phyloP scores from a whole-genome alignment of 1,284 basidiomycete genomes.

The Apiotrichum domesticum region DNA sequence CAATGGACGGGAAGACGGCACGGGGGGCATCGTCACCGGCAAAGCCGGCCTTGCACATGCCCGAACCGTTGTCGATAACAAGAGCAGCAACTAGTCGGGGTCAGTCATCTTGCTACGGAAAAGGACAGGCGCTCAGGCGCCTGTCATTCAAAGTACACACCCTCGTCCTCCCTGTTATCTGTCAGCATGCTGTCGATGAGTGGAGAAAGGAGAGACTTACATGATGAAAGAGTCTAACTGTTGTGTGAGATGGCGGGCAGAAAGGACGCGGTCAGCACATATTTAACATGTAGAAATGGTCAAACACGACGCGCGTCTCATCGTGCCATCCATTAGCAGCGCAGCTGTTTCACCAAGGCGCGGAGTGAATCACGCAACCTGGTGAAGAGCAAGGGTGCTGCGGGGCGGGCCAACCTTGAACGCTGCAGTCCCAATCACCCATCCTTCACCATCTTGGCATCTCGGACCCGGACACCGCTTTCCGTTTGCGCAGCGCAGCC shows the following conservation, averaged over 20 bases:
- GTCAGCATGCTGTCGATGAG: slow-evolving; percentile 3
- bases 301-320: neutral
- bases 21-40: slow-evolving; percentile 70
- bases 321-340: neutral
- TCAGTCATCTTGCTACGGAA: neutral
- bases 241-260: neutral
- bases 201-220: neutral
- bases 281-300: neutral
- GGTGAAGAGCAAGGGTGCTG: too few species aligned
- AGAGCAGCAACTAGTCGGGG: slow-evolving; percentile 38
- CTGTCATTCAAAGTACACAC: slow-evolving; percentile 14
- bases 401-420: too few species aligned
- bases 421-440: too few species aligned
- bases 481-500: too few species aligned
- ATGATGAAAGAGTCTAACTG: slow-evolving; percentile 12
- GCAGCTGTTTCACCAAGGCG: too few species aligned
- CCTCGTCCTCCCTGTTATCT: slow-evolving; percentile 41
- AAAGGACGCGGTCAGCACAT: neutral
- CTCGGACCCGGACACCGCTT: too few species aligned
- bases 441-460: too few species aligned
- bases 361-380: too few species aligned
- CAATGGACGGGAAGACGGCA: slow-evolving; percentile 76
- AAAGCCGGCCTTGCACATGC: slow-evolving; percentile 90
- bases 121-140: neutral
- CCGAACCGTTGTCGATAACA: slow-evolving; percentile 76